Conservation (phyloP, 257 asterid species). For the Solanum medicagineum region DNA sequence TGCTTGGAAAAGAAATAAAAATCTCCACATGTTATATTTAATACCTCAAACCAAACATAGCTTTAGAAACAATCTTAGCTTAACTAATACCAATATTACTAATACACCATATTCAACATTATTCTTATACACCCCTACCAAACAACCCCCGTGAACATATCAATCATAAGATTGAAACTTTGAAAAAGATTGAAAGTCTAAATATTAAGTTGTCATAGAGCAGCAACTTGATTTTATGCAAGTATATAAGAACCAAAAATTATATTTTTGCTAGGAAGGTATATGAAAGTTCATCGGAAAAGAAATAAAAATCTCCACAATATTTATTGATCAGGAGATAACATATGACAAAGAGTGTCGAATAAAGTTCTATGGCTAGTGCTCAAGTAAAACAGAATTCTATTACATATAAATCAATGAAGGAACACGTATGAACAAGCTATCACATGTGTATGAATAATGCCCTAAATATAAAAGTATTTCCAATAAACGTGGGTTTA, state of each 20-base stretch:
- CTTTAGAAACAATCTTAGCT: not conserved
- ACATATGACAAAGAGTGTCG: not conserved
- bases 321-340: not conserved
- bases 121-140: not conserved
- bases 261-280: not conserved
- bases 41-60: not conserved
- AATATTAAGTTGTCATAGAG: not conserved
- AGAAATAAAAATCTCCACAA: not conserved
- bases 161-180: not conserved
- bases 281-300: not conserved
- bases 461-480: not conserved
- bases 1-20: not conserved
- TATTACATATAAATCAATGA: not conserved
- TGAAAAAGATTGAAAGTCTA: not conserved
- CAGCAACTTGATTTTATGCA: not conserved
- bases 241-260: not conserved
- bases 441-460: not conserved
- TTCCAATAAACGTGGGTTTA: not conserved
- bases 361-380: not conserved
- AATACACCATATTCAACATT: not conserved
- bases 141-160: not conserved
- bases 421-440: not conserved
- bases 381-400: not conserved
- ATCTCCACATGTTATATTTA: not conserved
- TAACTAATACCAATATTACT: not conserved